phyloP scores from a whole-genome alignment of 768 basidiomycete genomes.

The Rhodotorula paludigena region DNA sequence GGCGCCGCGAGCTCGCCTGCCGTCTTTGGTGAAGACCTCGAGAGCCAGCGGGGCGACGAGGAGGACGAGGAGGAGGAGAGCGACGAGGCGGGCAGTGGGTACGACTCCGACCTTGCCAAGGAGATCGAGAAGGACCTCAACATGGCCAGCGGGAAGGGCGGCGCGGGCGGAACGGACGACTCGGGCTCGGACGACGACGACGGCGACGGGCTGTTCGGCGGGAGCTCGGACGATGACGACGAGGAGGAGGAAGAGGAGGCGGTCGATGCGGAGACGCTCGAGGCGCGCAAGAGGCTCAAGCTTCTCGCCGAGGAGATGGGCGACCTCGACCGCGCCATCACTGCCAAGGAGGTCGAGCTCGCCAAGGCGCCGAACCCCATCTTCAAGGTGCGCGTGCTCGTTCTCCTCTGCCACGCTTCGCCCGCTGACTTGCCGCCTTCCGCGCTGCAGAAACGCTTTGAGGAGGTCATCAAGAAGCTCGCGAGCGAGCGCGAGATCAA shows the following conservation, averaged over 20 bases:
- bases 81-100: conserved; percentile 62
- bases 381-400: conserved; percentile 59
- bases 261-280: conserved; percentile 34
- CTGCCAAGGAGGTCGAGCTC: conserved; percentile 77
- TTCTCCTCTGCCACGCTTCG: neutral
- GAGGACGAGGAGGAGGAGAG: conserved; percentile 48
- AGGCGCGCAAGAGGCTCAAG: conserved; percentile 54
- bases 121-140: conserved; percentile 81
- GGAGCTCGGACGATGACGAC: conserved; percentile 50
- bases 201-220: conserved; percentile 32
- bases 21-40: conserved; percentile 54
- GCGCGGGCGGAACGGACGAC: conserved; percentile 48
- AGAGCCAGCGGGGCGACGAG: conserved; percentile 1
- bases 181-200: conserved; percentile 53
- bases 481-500: conserved; percentile 81
- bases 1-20: conserved; percentile 54
- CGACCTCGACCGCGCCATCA: conserved; percentile 79
- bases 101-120: conserved; percentile 81
- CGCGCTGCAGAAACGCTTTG: conserved; percentile 70
- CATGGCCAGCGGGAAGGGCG: conserved; percentile 51
- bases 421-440: neutral
- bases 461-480: conserved; percentile 84
- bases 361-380: conserved; percentile 77
- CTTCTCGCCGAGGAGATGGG: conserved; percentile 81
- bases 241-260: conserved; percentile 61